Evolutionary conservation across 2,329 filamentous ascomycete genomes (phyloP).

Genomic region (Cordyceps tenuipes): DNA sequence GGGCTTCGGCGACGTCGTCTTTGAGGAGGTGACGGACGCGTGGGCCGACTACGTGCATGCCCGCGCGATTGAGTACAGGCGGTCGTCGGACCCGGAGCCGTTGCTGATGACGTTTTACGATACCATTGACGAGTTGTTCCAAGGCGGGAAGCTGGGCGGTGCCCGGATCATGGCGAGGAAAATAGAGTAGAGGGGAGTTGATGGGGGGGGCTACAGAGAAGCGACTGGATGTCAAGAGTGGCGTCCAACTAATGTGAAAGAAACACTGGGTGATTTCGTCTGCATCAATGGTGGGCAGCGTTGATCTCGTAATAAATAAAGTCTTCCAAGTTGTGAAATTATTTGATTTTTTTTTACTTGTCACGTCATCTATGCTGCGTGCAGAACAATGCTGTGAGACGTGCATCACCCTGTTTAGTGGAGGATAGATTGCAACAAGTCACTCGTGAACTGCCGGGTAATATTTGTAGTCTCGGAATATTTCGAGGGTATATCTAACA

Average conservation of each 20-base stretch:
- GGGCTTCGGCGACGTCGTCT: constrained; percentile 13
- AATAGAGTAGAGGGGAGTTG: background rate
- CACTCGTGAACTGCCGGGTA: background rate
- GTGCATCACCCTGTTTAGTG: no score
- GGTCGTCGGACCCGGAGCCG: constrained; percentile 3
- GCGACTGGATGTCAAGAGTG: no score
- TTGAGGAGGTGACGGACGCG: constrained; percentile 14
- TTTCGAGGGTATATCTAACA: no score
- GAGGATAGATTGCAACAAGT: background rate
- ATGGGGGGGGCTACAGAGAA: background rate
- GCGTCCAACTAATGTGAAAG: no score
- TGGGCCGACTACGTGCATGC: constrained; percentile 16
- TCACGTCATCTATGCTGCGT: no score
- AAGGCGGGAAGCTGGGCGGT: constrained; percentile 12
- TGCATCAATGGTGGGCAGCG: no score
- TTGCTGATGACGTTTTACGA: constrained; percentile 14
- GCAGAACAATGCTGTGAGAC: no score
- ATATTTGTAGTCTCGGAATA: background rate
- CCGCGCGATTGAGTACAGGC: constrained; percentile 12
- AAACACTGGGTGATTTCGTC: no score
- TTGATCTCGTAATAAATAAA: no score
- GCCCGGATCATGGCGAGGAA: constrained; percentile 11
- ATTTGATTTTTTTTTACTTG: no score
- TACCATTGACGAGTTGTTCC: constrained; percentile 15
- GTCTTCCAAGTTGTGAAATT: no score